Evolutionary conservation across 2,329 filamentous ascomycete genomes (phyloP).

Genomic region (Fusarium nodosum): DNA sequence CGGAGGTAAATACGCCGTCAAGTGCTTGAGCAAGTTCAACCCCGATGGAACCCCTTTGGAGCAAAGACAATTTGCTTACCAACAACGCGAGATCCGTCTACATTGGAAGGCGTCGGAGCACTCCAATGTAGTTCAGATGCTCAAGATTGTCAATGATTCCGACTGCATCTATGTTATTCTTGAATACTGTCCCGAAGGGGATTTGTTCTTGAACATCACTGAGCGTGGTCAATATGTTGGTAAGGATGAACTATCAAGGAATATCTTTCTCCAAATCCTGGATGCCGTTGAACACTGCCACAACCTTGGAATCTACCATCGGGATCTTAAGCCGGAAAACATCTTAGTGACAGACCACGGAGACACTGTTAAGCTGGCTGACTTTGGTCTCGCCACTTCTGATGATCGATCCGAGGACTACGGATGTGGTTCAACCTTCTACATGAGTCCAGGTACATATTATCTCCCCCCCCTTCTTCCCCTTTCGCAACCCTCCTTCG

Average conservation of each 20-base stretch:
- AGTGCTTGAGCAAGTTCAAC: constrained; percentile 94
- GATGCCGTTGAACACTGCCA: constrained; percentile 98
- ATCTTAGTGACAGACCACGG: constrained; percentile 92
- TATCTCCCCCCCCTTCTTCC: constrained; percentile 22
- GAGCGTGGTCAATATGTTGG: constrained; percentile 93
- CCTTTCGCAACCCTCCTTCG: constrained; percentile 23
- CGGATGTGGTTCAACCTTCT: constrained; percentile 97
- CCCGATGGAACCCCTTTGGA: constrained; percentile 78
- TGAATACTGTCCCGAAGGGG: constrained; percentile 96
- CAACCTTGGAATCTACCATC: constrained; percentile 91
- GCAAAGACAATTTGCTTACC: constrained; percentile 87
- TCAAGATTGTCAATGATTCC: constrained; percentile 90
- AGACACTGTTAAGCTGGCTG: constrained; percentile 92
- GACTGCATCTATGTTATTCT: constrained; percentile 97
- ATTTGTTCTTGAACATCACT: constrained; percentile 97
- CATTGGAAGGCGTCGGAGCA: constrained; percentile 92
- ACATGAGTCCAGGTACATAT: constrained; percentile 96
- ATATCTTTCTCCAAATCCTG: constrained; percentile 93
- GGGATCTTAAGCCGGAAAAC: constrained; percentile 98
- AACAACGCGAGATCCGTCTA: constrained; percentile 91
- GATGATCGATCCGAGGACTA: constrained; percentile 91
- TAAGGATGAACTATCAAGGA: constrained; percentile 89
- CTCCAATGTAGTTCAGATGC: constrained; percentile 91
- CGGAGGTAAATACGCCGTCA: constrained; percentile 89
- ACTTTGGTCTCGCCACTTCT: constrained; percentile 94